Evolutionary conservation across 441 rosid genomes (phyloP).

Genomic region (Corymbia citriodora): DNA sequence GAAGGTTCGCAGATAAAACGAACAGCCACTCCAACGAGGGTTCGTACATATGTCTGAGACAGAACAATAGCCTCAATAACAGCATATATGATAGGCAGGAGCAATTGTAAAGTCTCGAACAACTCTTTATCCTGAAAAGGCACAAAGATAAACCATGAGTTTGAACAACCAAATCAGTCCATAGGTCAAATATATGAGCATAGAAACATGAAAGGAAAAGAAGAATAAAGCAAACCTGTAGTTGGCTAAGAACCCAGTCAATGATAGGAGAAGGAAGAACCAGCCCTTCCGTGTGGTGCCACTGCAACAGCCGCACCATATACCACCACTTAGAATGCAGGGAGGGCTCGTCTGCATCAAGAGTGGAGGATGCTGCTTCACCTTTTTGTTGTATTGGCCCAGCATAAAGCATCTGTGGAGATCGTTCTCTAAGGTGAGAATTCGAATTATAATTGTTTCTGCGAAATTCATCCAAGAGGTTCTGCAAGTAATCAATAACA

Average conservation of each 20-base stretch:
- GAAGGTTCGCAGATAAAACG: constrained; percentile 83
- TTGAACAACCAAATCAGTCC: constrained; percentile 7
- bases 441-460: constrained; percentile 55
- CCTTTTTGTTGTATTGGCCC: constrained; percentile 56
- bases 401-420: constrained; percentile 63
- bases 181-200: neutral
- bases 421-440: constrained; percentile 63
- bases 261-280: constrained; percentile 84
- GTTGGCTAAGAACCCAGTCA: constrained; percentile 94
- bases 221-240: constrained; percentile 50
- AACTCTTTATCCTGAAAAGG: constrained; percentile 72
- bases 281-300: constrained; percentile 94
- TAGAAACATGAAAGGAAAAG: neutral
- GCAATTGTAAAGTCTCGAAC: constrained; percentile 82
- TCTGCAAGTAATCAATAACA: constrained; percentile 85
- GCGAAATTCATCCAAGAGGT: constrained; percentile 74
- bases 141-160: constrained; percentile 20
- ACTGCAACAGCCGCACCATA: constrained; percentile 87
- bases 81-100: constrained; percentile 89
- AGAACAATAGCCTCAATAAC: constrained; percentile 79
- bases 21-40: constrained; percentile 71
- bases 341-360: constrained; percentile 81
- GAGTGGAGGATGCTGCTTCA: constrained; percentile 38
- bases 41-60: constrained; percentile 88
- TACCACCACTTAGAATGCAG: constrained; percentile 95